Evolutionary conservation across 176 grass and related monocot genomes (phyloP).

Genomic region (Ananas comosus): DNA sequence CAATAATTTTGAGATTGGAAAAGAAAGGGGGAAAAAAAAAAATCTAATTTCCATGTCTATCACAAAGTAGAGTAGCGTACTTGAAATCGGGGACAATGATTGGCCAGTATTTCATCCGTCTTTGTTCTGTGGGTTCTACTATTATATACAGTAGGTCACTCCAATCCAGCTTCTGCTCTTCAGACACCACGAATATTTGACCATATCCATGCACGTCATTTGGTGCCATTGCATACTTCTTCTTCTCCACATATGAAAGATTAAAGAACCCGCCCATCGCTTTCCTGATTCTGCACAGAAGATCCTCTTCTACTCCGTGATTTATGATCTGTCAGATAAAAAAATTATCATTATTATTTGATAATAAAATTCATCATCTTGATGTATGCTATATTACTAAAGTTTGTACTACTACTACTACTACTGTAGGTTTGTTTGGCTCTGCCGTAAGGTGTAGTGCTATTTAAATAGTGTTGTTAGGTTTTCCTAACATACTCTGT

Average conservation of each 20-base stretch:
- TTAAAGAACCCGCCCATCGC: constrained; percentile 1
- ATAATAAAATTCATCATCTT: neutral
- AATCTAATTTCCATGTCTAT: neutral
- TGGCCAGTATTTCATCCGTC: constrained; percentile 42
- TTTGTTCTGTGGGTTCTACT: constrained; percentile 16
- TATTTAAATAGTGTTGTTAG: too few relatives aligned
- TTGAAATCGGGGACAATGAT: constrained; percentile 26
- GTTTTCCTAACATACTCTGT: too few relatives aligned
- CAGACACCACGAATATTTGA: constrained; percentile 46
- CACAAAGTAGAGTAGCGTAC: constrained; percentile 10
- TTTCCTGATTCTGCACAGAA: neutral
- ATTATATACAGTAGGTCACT: constrained; percentile 32
- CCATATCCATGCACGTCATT: constrained; percentile 42
- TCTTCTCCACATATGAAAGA: constrained; percentile 7
- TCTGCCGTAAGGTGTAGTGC: too few relatives aligned
- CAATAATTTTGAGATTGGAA: too few relatives aligned
- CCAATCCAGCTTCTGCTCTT: constrained; percentile 75
- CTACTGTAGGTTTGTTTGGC: too few relatives aligned
- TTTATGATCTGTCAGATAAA: neutral
- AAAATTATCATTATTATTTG: neutral
- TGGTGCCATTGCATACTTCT: neutral
- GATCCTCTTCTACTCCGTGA: constrained; percentile 2
- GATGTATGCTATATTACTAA: too few relatives aligned
- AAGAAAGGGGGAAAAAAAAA: too few relatives aligned
- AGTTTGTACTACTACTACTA: too few relatives aligned